Evolutionary conservation across 148 eudicot genomes (phyloP).

Genomic region (Vaccinium corymbosum): DNA sequence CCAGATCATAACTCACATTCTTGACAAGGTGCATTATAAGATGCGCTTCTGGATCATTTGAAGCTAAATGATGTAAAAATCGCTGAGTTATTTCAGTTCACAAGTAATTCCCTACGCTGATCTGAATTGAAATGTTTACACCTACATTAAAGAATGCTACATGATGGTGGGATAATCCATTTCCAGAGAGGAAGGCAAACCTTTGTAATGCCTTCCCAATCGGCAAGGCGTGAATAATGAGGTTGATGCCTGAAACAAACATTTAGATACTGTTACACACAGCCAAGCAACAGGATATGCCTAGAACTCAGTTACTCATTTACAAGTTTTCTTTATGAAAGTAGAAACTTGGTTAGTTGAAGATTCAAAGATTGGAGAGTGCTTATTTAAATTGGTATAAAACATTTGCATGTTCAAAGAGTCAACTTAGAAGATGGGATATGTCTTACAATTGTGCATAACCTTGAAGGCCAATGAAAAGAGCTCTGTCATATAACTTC

Average conservation of each 20-base stretch:
- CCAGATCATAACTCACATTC: neutral
- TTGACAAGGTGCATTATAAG: neutral
- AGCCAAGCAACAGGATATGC: neutral
- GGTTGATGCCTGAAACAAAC: slow-evolving; percentile 69
- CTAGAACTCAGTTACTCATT: neutral
- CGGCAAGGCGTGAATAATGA: slow-evolving; percentile 74
- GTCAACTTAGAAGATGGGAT: slow-evolving; percentile 22
- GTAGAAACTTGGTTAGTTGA: neutral
- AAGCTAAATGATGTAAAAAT: neutral
- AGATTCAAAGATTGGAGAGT: neutral
- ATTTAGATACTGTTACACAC: neutral
- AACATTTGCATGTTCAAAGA: slow-evolving; percentile 7
- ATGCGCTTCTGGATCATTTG: slow-evolving; percentile 3
- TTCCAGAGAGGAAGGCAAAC: slow-evolving; percentile 30
- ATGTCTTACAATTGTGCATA: slow-evolving; percentile 83
- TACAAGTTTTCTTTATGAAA: neutral
- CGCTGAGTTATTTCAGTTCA: neutral
- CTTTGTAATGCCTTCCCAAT: slow-evolving; percentile 93
- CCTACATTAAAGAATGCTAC: slow-evolving; percentile 9
- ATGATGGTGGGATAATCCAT: neutral
- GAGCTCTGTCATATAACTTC: slow-evolving; percentile 85
- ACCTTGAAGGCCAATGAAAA: slow-evolving; percentile 83
- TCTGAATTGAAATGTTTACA: slow-evolving; percentile 4
- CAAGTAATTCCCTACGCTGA: neutral
- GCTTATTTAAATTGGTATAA: neutral